Conservation (phyloP, 352 stramenopile genomes). For the Phytophthora podocarpi region DNA sequence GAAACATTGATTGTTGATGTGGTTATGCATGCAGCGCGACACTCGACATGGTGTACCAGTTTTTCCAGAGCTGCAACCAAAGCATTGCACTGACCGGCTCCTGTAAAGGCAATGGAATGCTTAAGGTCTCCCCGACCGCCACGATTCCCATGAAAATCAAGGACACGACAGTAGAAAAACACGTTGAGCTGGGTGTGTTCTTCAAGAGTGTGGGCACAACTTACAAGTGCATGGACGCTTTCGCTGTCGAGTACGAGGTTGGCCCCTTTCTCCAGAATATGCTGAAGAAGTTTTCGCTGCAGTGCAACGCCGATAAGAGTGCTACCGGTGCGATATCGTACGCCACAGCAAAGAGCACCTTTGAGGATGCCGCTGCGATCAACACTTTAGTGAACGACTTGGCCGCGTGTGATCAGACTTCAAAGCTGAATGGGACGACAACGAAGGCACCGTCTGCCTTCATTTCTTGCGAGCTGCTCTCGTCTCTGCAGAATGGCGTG, state of each 20-base stretch:
- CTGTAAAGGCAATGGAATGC: slow-evolving; percentile 25
- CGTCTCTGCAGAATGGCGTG: slow-evolving; percentile 69
- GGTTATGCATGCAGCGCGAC: slow-evolving; percentile 37
- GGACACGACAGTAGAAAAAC: slow-evolving; percentile 34
- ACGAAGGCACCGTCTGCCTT: slow-evolving; percentile 54
- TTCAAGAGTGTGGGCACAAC: slow-evolving; percentile 41
- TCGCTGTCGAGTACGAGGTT: slow-evolving; percentile 66
- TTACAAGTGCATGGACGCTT: slow-evolving; percentile 42
- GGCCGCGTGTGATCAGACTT: slow-evolving; percentile 50
- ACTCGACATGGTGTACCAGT: slow-evolving; percentile 65
- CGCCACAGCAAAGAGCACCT: slow-evolving; percentile 42
- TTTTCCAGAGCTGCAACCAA: slow-evolving; percentile 64
- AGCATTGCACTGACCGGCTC: slow-evolving; percentile 38
- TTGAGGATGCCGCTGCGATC: slow-evolving; percentile 51
- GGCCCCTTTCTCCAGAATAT: slow-evolving; percentile 60
- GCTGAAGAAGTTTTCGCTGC: slow-evolving; percentile 56
- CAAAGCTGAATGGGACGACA: slow-evolving; percentile 42
- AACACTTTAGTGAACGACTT: slow-evolving; percentile 56
- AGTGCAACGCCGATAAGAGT: slow-evolving; percentile 43
- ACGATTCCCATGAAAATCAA: slow-evolving; percentile 45
- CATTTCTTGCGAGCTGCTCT: slow-evolving; percentile 70
- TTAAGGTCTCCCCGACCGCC: slow-evolving; percentile 35
- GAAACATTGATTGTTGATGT: background rate
- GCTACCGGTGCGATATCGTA: slow-evolving; percentile 42
- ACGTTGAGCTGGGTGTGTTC: slow-evolving; percentile 32